A percentile compares a stretch with the other conserved stretches of the same genome.
Conservation (phyloP, 2,329 filamentous ascomycete genomes). For the Colletotrichum scovillei region DNA sequence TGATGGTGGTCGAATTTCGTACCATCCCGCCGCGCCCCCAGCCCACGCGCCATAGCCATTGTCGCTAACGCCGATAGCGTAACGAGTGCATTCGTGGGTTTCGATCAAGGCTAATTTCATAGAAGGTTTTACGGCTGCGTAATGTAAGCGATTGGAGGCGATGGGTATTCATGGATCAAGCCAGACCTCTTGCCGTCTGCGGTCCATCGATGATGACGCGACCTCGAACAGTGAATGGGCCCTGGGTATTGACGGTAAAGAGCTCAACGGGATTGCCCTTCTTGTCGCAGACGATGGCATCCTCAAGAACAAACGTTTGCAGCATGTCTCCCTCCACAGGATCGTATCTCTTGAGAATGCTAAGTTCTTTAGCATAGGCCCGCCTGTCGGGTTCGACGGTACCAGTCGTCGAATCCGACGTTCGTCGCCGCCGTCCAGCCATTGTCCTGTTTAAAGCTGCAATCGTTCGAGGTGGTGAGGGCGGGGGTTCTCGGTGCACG, state of each 20-base stretch:
- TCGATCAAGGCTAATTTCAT: slow-evolving; percentile 58
- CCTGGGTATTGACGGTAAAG: slow-evolving; percentile 68
- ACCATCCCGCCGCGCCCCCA: slow-evolving; percentile 74
- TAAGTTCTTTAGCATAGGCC: slow-evolving; percentile 46
- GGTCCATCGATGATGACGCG: slow-evolving; percentile 57
- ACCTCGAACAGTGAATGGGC: slow-evolving; percentile 72
- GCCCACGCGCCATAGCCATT: slow-evolving; percentile 74
- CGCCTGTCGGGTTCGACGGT: slow-evolving; percentile 50
- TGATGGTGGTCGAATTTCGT: slow-evolving; percentile 69
- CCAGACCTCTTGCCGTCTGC: slow-evolving; percentile 55
- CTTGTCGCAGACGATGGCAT: slow-evolving; percentile 68
- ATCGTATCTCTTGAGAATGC: slow-evolving; percentile 46
- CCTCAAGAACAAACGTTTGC: slow-evolving; percentile 34
- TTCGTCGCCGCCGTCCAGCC: slow-evolving; percentile 55
- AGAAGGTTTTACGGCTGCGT: slow-evolving; percentile 47
- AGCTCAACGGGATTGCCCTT: slow-evolving; percentile 68
- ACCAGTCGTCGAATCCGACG: slow-evolving; percentile 58
- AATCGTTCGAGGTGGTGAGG: neutral
- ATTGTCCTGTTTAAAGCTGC: slow-evolving; percentile 1
- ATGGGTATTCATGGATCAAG: no score
- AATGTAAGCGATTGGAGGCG: slow-evolving; percentile 5
- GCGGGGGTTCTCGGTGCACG: neutral
- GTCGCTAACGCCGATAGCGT: slow-evolving; percentile 64
- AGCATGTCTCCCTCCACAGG: slow-evolving; percentile 6
- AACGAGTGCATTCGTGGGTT: slow-evolving; percentile 59